A percentile compares a stretch with the other conserved stretches of the same genome.
These are phyloP conservation scores for Nitzschia palea DNA, from an alignment of 108 stramenopile genomes.

Conservation along the genomic window DNA sequence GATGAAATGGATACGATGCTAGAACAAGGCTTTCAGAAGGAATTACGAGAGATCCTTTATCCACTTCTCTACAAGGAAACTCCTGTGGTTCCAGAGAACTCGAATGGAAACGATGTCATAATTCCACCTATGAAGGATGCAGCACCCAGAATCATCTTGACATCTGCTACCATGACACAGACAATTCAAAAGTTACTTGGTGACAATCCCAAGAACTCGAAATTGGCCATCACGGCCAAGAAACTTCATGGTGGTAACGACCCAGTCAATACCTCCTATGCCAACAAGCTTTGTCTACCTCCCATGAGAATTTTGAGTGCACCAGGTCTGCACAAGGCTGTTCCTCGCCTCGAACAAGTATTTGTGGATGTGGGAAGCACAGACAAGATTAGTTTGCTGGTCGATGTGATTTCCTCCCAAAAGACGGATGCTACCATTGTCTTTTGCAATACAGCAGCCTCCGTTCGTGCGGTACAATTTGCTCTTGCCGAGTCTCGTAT, in stretches of 20 bases:
- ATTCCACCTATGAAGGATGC: conserved; percentile 41
- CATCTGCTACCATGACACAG: conserved; percentile 96
- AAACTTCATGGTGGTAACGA: conserved; percentile 30
- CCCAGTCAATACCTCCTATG: background rate
- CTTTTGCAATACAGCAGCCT: conserved; percentile 92
- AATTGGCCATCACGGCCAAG: conserved; percentile 46
- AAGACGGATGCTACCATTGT: conserved; percentile 61
- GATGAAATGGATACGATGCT: conserved; percentile 99
- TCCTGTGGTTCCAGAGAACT: background rate
- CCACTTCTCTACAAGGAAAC: conserved; percentile 76
- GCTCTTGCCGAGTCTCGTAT: conserved; percentile 75
- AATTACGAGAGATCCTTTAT: conserved; percentile 80
- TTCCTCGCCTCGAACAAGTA: conserved; percentile 85
- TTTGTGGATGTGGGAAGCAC: conserved; percentile 91
- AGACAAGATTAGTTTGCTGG: conserved; percentile 87
- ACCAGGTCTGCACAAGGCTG: conserved; percentile 86
- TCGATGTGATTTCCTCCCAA: conserved; percentile 61
- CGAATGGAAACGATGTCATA: conserved; percentile 14
- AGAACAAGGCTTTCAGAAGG: conserved; percentile 93
- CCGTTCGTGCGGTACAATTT: conserved; percentile 76
- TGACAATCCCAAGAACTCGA: conserved; percentile 42
- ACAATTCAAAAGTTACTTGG: conserved; percentile 72
- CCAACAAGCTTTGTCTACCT: conserved; percentile 54
- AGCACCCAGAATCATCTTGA: conserved; percentile 85
- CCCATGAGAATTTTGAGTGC: conserved; percentile 78